These are phyloP conservation scores for Paramecium bursaria DNA, from an alignment of 73 alveolate genomes.

Conservation along the genomic window DNA sequence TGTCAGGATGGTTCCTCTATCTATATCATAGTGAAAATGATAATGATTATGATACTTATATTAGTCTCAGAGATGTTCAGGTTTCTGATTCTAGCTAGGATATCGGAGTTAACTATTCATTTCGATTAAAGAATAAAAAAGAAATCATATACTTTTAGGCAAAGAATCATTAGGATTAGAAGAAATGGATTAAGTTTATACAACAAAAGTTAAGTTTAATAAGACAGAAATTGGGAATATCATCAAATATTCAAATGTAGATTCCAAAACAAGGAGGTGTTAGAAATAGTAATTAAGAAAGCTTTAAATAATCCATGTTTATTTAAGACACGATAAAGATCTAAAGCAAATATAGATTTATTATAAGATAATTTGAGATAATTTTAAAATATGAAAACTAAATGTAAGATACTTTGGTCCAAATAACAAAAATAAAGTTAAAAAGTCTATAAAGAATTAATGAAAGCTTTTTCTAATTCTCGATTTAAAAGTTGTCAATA, in stretches of 20 bases:
- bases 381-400: constrained; percentile 4
- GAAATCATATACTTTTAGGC: constrained; percentile 25
- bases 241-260: no score
- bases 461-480: constrained; percentile 21
- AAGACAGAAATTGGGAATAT: not conserved
- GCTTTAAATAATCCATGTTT: no score
- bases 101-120: constrained; percentile 33
- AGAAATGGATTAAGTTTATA: constrained; percentile 46
- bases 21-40: constrained; percentile 50
- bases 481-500: constrained; percentile 3
- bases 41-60: constrained; percentile 13
- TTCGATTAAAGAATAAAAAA: constrained; percentile 4
- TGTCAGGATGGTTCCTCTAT: constrained; percentile 50
- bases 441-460: constrained; percentile 1
- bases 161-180: not conserved
- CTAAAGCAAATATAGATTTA: constrained; percentile 10
- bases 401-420: not conserved
- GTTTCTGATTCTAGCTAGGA: constrained; percentile 17
- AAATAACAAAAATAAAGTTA: not conserved
- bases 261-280: no score
- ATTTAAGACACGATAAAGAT: no score
- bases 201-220: constrained; percentile 21
- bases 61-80: constrained; percentile 29
- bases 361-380: not conserved
- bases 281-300: no score